Evolutionary conservation across 106 monocot genomes (phyloP).

Genomic region (Vanilla planifolia): DNA sequence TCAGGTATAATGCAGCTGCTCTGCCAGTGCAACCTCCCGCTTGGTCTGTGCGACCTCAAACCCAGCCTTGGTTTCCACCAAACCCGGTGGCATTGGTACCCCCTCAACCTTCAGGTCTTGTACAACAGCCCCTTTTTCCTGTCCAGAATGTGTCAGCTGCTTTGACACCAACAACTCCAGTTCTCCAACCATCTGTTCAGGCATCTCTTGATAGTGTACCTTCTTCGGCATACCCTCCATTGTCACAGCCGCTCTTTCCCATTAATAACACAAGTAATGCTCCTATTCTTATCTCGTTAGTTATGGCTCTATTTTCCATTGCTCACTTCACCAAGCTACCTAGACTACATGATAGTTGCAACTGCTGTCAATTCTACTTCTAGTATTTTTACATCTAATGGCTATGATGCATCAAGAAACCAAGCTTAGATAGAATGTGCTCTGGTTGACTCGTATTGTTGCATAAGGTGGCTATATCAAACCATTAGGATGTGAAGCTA

Average conservation of each 20-base stretch:
- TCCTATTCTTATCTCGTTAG: slow-evolving; percentile 21
- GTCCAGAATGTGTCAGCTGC: slow-evolving; percentile 46
- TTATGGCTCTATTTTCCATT: slow-evolving; percentile 16
- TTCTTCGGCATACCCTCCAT: slow-evolving; percentile 32
- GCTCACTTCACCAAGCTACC: slow-evolving; percentile 18
- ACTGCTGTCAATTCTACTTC: slow-evolving; percentile 25
- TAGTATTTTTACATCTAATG: slow-evolving; percentile 10
- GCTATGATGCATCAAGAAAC: slow-evolving; percentile 16
- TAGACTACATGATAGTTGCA: slow-evolving; percentile 20
- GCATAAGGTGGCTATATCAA: too few species aligned
- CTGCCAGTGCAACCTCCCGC: slow-evolving; percentile 40
- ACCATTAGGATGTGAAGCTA: too few species aligned
- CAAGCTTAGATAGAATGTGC: slow-evolving; percentile 52
- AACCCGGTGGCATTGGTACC: slow-evolving; percentile 28
- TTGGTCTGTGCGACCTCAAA: slow-evolving; percentile 52
- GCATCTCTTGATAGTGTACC: slow-evolving; percentile 41
- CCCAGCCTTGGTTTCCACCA: slow-evolving; percentile 65
- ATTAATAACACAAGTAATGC: slow-evolving; percentile 37
- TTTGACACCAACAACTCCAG: slow-evolving; percentile 33
- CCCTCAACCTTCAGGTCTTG: slow-evolving; percentile 17
- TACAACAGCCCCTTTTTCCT: slow-evolving; percentile 78
- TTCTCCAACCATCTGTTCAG: slow-evolving; percentile 37
- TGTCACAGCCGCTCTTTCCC: slow-evolving; percentile 88
- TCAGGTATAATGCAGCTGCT: slow-evolving; percentile 73
- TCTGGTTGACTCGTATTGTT: too few species aligned